Base-by-base conservation (phyloP, 1,284 basidiomycete genomes). In the Trametes versicolor region DNA sequence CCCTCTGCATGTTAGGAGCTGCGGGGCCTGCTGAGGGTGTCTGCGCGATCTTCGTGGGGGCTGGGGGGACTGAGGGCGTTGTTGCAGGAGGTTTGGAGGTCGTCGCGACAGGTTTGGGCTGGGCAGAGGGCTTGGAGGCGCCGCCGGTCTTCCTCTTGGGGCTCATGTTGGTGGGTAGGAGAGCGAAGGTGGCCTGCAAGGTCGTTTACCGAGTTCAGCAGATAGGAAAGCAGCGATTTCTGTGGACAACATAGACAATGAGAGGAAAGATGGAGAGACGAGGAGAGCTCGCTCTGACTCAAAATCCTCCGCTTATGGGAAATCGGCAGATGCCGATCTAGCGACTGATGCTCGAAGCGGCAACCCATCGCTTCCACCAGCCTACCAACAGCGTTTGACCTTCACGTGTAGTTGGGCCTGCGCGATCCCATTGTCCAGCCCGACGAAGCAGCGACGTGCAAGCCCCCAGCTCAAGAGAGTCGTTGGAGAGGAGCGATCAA, bases 231-330 rank as follows among this genome's bases (percentile, higher is more conserved):
- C 64, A 64, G 68, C 53, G 63, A 65, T 65, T 65, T 66, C 60
- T 64, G 58, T 48, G 43, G 68, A 54, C 68, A 67, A 67, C 68
- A 69, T 69, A 69, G 68, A 69, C 65, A 61, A 62, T 62, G 60
- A 52, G 61, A 43, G 49, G 57, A 48, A 48, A 54, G 58, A 56
- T 41, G 60, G 58, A 55, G 41, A 53, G 58, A 41, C 43, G 56
- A 39, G 49, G 21, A 39, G 37, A 23, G 34, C 37, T 23, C 43
- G 53, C 61, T 51, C 17, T 60, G 65, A 67, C 34, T 66, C 68
- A 69, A 69, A 68, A 65, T 65, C 67, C 47, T 50, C 62, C 62
- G 60, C 65, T 63, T 66, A 63, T 57, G 58, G 50, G 60, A 39
- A 56, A n/a, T 41, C 68, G 68, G 68, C 65, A 62, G 57, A 37